Evolutionary conservation across 2,329 filamentous ascomycete species (phyloP).

Genomic region (Sclerotinia sclerotiorum): DNA sequence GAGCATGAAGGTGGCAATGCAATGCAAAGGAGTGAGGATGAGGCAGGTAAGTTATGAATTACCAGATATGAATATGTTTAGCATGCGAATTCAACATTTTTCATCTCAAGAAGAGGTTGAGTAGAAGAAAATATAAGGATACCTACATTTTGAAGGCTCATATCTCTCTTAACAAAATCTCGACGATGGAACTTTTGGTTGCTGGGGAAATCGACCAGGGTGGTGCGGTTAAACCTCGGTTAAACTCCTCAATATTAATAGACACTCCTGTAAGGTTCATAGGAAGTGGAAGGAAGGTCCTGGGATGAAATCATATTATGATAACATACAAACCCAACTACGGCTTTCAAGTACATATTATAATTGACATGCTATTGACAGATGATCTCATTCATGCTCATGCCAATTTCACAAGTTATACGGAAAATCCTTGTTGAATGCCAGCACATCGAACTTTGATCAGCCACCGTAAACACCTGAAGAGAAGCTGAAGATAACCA

Average conservation of each 20-base stretch:
- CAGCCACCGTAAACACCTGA: conserved; percentile 28
- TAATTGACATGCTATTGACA: conserved; percentile 13
- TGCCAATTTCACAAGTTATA: conserved; percentile 18
- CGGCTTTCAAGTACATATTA: conserved; percentile 13
- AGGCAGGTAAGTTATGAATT: neutral
- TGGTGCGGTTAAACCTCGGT: conserved; percentile 11
- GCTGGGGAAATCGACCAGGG: conserved; percentile 13
- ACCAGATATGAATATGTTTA: neutral
- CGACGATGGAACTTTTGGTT: conserved; percentile 3
- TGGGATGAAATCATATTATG: conserved; percentile 21
- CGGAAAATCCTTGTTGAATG: conserved; percentile 24
- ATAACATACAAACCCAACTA: conserved; percentile 15
- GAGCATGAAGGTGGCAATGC: neutral
- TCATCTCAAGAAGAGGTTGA: neutral
- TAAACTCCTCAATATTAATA: conserved; percentile 15
- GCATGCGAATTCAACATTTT: neutral
- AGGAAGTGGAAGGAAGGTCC: conserved; percentile 23
- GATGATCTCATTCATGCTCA: conserved; percentile 18
- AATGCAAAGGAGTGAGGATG: neutral
- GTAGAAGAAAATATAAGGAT: neutral
- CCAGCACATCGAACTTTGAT: conserved; percentile 23
- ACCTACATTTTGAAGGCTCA: neutral
- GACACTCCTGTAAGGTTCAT: neutral
- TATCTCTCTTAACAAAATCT: neutral
- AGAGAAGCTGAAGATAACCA: conserved; percentile 14